These are phyloP conservation scores for Psilocybe tampanensis DNA, from an alignment of 768 basidiomycete species.

Conservation along the genomic window DNA sequence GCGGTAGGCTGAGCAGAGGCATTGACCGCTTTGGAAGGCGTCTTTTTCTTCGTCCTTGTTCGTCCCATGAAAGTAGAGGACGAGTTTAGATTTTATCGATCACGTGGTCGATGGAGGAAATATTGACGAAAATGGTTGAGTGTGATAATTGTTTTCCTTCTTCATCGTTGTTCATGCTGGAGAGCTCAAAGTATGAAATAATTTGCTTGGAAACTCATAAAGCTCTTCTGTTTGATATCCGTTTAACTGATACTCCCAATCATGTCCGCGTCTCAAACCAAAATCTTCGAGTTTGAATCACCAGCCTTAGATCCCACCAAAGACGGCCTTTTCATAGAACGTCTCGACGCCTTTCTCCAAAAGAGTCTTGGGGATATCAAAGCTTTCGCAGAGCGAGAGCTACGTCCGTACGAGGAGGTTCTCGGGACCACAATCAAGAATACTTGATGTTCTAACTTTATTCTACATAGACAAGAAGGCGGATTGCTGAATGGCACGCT, in stretches of 20 bases:
- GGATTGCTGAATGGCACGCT: constrained; percentile 66
- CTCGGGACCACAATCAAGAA: constrained; percentile 20
- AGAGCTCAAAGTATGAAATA: neutral
- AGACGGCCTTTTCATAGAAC: constrained; percentile 62
- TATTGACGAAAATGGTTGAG: no score
- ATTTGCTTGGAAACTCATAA: neutral
- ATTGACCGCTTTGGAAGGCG: constrained; percentile 34
- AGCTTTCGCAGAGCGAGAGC: constrained; percentile 63
- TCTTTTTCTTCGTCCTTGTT: constrained; percentile 51
- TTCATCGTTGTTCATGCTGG: neutral
- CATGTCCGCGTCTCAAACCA: neutral
- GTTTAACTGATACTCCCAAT: neutral
- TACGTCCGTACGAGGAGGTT: constrained; percentile 63
- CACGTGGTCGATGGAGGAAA: constrained; percentile 27
- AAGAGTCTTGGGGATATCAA: constrained; percentile 57
- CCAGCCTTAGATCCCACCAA: constrained; percentile 25
- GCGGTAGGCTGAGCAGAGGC: constrained; percentile 23
- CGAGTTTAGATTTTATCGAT: constrained; percentile 25
- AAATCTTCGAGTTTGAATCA: constrained; percentile 38
- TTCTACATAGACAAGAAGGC: constrained; percentile 44
- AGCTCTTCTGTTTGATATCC: constrained; percentile 2
- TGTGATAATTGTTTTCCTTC: neutral
- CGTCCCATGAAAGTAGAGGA: constrained; percentile 50
- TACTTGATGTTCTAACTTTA: constrained; percentile 25
- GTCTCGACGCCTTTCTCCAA: constrained; percentile 65